Evolutionary conservation across 1,139 yeast species (phyloP), one percentile per base, ranked within the genome.

Genomic region (Sugiyamaella xylanicola): DNA sequence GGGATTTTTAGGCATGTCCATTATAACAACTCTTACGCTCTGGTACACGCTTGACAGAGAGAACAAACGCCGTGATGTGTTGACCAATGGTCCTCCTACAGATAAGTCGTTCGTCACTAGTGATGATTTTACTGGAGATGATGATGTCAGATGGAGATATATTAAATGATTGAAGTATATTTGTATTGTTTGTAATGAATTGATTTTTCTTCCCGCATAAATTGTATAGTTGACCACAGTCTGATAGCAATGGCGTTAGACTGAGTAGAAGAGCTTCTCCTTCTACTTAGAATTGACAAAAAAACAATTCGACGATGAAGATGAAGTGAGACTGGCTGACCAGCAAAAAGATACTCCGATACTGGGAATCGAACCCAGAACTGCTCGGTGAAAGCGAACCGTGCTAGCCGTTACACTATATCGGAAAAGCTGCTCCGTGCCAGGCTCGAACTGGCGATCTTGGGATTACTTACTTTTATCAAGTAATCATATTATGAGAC

Each of bases 321-420:
- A n/a, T n/a, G n/a, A n/a, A n/a, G n/a, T n/a, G n/a, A n/a, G n/a
- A n/a, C n/a, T n/a, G n/a, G n/a, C n/a, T n/a, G n/a, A n/a, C n/a
- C n/a, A 32, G 15, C 65, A 72, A 73, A 74, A 71, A 62, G 54
- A 60, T 57, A 56, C 80, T 83, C 86, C 86, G 85, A 81, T 82
- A 78, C 86, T 83, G 86, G 87, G 87, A 82, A 84, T 83, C 85
- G 86, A 83, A 82, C 86, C 86, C 86, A 83, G 86, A 84, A 80
- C 77, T 82, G 86, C 86, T 80, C 86, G 85, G 86, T 82, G 86
- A 83, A 81, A 83, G 86, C 85, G 86, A 79, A 82, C 86, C 85
- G 86, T 83, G 87, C 84, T 83, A 83, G 83, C 87, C 87, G 85
- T 82, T 83, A 83, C 86, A 83, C 87, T 80, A 83, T 78, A 83